Base-by-base conservation (phyloP, 768 basidiomycete genomes). In the Naganishia onofrii region DNA sequence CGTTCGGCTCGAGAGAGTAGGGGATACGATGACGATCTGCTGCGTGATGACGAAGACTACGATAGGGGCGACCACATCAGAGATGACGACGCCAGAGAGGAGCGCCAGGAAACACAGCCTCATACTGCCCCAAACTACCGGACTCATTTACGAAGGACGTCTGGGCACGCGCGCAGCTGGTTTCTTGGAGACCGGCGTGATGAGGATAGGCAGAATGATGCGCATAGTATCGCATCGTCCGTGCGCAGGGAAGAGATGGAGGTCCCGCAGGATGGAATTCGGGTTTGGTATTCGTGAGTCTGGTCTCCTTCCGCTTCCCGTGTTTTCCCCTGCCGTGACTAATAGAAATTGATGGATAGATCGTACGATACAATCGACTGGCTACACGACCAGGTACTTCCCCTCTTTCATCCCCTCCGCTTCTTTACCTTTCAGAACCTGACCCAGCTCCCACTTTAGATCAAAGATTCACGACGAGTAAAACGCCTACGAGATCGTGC, bases 331-430 rank as follows among this genome's bases (percentile, higher is more conserved):
- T 17, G 2, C 42, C 15, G 13, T 17, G 42, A 15, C 15, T 42
- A 42, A 42, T 7, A 7, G 5, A 15, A 42, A 10, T 29, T 6
- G 3, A 51, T 51, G 48, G 23, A 6, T 66, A 78, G 76, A 65
- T 74, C 90, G 2, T 95, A 88, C 82, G 88, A 91, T 0, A 92
- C 90, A 23, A 89, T 95, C 68, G 93, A 97, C 81, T 97, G 94
- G 95, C 84, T 97, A 66, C 95, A 97, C 76, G 95, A 97, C 82
- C 86, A 91, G 48, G 82, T 83, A 72, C 78, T 83, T 76, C 46
- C 66, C 53, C 67, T 71, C 29, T 64, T 31, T 29, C 65, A 6
- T 74, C 77, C 10, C 74, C 21, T 70, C 71, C 17, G 71, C 70
- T 8, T 31, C 56, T 19, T n/a, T 71, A 31, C 58, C 63, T 29